Evolutionary conservation across 257 asterid genomes (phyloP).

Genomic region (Handroanthus guayacan): DNA sequence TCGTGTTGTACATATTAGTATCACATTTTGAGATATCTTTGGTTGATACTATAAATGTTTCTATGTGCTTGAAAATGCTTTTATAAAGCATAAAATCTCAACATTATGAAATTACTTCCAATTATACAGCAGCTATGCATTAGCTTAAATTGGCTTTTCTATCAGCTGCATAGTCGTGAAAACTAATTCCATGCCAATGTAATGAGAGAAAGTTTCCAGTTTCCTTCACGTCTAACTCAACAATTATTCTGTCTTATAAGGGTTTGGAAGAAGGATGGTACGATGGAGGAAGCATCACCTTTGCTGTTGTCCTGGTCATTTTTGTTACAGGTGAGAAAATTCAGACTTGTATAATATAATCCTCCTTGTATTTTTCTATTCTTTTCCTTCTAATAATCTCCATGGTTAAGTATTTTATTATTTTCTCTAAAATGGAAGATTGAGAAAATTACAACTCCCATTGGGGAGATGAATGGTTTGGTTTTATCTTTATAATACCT

Average conservation of each 20-base stretch:
- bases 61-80: not conserved
- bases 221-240: constrained; percentile 2
- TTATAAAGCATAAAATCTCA: not conserved
- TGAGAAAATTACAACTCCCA: not conserved
- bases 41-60: constrained; percentile 13
- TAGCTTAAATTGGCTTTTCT: not conserved
- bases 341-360: constrained; percentile 18
- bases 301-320: constrained; percentile 95
- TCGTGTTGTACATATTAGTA: not conserved
- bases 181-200: constrained; percentile 8
- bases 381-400: not conserved
- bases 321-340: constrained; percentile 72
- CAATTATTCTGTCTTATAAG: constrained; percentile 43
- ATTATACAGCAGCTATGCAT: constrained; percentile 14
- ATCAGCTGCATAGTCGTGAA: constrained; percentile 8
- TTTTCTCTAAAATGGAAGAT: not conserved
- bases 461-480: constrained; percentile 16
- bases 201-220: constrained; percentile 12
- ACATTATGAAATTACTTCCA: not conserved
- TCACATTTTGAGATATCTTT: not conserved
- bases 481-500: not conserved
- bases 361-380: constrained; percentile 1
- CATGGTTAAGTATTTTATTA: constrained; percentile 6
- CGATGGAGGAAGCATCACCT: constrained; percentile 97
- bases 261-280: constrained; percentile 91